Base-by-base conservation (phyloP, 169 alveolate species). In the Eimeria sp. region DNA sequence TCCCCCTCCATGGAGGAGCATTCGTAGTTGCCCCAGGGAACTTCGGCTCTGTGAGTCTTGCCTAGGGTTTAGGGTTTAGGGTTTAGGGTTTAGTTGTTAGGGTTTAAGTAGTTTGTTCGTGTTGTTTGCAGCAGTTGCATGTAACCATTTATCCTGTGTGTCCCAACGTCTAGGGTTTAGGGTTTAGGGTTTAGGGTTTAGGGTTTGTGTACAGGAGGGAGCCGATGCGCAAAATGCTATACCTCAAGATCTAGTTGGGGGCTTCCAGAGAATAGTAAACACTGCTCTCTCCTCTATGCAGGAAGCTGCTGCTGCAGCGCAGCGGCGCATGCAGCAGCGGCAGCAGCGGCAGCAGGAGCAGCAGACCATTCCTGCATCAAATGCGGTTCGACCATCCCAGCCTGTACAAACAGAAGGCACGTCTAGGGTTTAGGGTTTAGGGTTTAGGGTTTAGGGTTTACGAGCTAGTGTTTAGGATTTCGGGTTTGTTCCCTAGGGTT, bases 1-100 rank as follows among this genome's bases (percentile, higher is more conserved):
- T 89, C 65, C 40, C 95, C 6, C 57, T 89, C 10, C 95, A 82
- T 22, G 95, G 95, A 5, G 95, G 88, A 34, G 73, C 95, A 0
- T 61, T 89, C 54, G 73, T 89, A 47, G 87, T 89, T 1, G 95
- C 82, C 49, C 82, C 82, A 11, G 82, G 82, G 10, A 14, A 43
- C 49, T 72, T 72, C 51, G 47, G 22, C 10, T 6, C 54, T 72
- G 82, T 72, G 82, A 72, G 82, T 6, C n/a, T 43, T 43, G 11
- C 27, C 10, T 72, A 40, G 49, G 82, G 82, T 72, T 72, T 72
- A 40, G 82, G 82, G 82, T 27, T 72, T 72, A 61, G 49, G 82
- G 82, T 72, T 72, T 40, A 72, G 43, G 82, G 82, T 72, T 72
- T 72, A 25, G 78, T 67, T 34, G 40, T 34, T 54, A 14, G 10